Conservation (phyloP, 1,284 basidiomycete species). For the Hypsizygus ulmarius region DNA sequence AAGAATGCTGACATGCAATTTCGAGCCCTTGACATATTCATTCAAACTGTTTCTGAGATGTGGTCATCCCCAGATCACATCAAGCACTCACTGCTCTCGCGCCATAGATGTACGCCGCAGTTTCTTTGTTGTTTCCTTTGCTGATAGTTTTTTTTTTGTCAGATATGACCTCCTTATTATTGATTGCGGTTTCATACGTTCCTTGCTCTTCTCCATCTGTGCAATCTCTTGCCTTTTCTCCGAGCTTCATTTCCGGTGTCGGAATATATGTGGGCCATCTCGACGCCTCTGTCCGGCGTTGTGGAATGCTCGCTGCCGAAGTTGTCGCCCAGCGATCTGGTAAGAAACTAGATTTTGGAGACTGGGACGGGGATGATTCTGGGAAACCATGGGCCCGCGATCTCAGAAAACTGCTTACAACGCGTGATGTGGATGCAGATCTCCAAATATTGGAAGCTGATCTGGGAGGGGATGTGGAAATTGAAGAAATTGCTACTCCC, state of each 20-base stretch:
- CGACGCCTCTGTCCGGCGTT: slow-evolving; percentile 75
- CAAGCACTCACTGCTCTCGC: slow-evolving; percentile 67
- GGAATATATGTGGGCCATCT: slow-evolving; percentile 78
- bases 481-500: slow-evolving; percentile 8
- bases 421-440: slow-evolving; percentile 50
- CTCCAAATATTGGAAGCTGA: slow-evolving; percentile 18
- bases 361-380: slow-evolving; percentile 81
- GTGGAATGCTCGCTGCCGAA: slow-evolving; percentile 94
- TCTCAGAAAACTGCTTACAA: slow-evolving; percentile 50
- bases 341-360: slow-evolving; percentile 74
- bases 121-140: background rate
- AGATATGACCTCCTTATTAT: slow-evolving; percentile 73
- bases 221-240: slow-evolving; percentile 48
- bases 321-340: slow-evolving; percentile 59
- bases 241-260: slow-evolving; percentile 71
- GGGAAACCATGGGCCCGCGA: slow-evolving; percentile 65
- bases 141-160: slow-evolving; percentile 6
- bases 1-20: background rate
- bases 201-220: slow-evolving; percentile 43
- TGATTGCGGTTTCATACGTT: slow-evolving; percentile 62
- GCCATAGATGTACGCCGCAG: slow-evolving; percentile 58
- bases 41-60: slow-evolving; percentile 47
- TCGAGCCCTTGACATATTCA: slow-evolving; percentile 48
- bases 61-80: slow-evolving; percentile 71
- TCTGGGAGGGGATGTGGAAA: background rate